phyloP scores from a whole-genome alignment of 768 basidiomycete genomes.

The Lactifluus subvellereus region DNA sequence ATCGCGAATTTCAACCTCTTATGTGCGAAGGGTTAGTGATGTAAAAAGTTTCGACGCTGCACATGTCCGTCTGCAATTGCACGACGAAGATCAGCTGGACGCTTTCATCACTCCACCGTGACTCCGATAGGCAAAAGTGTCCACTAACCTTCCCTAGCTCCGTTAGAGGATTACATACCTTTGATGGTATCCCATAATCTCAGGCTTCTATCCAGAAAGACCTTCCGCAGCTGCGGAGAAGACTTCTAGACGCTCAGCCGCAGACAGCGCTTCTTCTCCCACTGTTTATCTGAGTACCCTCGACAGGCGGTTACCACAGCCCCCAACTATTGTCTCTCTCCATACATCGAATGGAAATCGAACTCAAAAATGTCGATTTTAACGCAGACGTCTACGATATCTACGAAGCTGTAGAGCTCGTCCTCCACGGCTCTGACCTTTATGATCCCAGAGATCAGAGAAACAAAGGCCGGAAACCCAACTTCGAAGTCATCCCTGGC shows the following conservation, averaged over 20 bases:
- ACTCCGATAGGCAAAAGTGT: not conserved
- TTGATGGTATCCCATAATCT: too few species aligned
- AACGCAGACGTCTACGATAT: conserved; percentile 49
- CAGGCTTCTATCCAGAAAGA: not conserved
- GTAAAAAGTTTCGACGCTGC: not conserved
- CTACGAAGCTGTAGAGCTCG: conserved; percentile 46
- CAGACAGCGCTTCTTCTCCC: not conserved
- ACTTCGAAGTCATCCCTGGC: conserved; percentile 56
- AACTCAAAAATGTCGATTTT: conserved; percentile 32
- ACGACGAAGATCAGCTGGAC: not conserved
- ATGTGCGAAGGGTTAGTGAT: too few species aligned
- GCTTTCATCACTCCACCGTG: not conserved
- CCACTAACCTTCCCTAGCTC: not conserved
- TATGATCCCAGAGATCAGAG: conserved; percentile 33
- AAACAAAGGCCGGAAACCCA: conserved; percentile 36
- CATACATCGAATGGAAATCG: conserved; percentile 34
- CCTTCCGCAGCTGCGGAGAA: not conserved
- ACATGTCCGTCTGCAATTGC: not conserved
- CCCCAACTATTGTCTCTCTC: not conserved
- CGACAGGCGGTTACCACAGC: not conserved
- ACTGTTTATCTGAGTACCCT: not conserved
- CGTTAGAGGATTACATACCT: too few species aligned
- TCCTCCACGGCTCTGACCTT: conserved; percentile 54
- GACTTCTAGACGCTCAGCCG: not conserved
- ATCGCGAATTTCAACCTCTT: not conserved